These are phyloP conservation scores for Ormosia emarginata DNA, from an alignment of 306 rosid genomes.

Conservation along the genomic window DNA sequence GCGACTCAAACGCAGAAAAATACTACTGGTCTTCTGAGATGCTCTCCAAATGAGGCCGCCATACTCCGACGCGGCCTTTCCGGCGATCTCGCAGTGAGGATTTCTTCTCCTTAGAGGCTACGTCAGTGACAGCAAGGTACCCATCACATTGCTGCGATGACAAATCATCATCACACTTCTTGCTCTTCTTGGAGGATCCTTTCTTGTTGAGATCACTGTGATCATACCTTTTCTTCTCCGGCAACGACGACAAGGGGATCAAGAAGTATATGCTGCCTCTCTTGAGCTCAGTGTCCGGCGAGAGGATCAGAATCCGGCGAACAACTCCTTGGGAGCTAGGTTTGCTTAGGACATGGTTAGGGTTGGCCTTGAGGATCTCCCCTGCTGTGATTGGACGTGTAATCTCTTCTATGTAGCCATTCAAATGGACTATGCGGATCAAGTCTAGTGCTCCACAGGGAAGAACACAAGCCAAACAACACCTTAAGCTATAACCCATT, in stretches of 20 bases:
- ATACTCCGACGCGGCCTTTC: conserved; percentile 35
- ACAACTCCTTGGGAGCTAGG: conserved; percentile 72
- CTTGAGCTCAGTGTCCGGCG: conserved; percentile 82
- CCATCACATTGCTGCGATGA: not conserved
- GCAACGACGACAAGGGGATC: conserved; percentile 66
- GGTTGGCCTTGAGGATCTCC: conserved; percentile 70
- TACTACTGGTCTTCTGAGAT: conserved; percentile 55
- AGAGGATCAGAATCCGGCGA: conserved; percentile 65
- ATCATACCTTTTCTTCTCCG: conserved; percentile 41
- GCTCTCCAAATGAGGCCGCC: conserved; percentile 70
- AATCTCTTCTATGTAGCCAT: conserved; percentile 75
- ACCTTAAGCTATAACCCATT: conserved; percentile 89
- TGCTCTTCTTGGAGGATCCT: conserved; percentile 33
- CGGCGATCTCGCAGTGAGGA: conserved; percentile 55
- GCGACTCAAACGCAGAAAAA: not conserved
- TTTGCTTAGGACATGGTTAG: conserved; percentile 78
- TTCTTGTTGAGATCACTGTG: not conserved
- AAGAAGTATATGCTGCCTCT: conserved; percentile 86
- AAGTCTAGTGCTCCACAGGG: conserved; percentile 87
- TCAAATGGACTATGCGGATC: conserved; percentile 84
- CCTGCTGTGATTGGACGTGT: conserved; percentile 72
- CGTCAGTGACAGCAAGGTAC: not conserved
- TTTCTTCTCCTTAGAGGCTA: conserved; percentile 48
- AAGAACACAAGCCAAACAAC: conserved; percentile 92
- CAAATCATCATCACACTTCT: not conserved